Evolutionary conservation across 2,329 filamentous ascomycete species (phyloP).

Genomic region (Coniella lustricola): DNA sequence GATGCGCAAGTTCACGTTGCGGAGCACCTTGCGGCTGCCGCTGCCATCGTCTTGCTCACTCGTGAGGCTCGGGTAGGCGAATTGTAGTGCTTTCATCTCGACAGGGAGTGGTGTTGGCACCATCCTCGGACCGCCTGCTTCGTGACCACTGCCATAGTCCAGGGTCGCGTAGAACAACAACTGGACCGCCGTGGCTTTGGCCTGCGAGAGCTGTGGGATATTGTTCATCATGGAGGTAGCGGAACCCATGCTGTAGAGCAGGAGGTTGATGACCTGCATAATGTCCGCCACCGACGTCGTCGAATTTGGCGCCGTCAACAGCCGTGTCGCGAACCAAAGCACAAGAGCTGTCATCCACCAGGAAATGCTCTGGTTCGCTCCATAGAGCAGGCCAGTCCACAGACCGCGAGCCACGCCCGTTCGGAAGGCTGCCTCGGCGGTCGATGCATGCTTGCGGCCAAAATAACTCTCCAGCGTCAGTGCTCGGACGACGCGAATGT

Average conservation of each 20-base stretch:
- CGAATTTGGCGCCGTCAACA: constrained; percentile 46
- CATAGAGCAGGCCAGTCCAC: constrained; percentile 65
- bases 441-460: constrained; percentile 49
- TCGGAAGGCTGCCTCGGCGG: constrained; percentile 44
- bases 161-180: constrained; percentile 65
- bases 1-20: constrained; percentile 59
- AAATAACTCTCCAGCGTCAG: constrained; percentile 71
- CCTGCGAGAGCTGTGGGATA: constrained; percentile 73
- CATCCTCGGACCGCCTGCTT: constrained; percentile 40
- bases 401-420: constrained; percentile 60
- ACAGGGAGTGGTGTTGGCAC: constrained; percentile 36
- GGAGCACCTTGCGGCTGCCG: constrained; percentile 48
- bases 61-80: constrained; percentile 61
- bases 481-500: constrained; percentile 71
- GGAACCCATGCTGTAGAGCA: constrained; percentile 77
- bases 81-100: constrained; percentile 53
- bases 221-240: constrained; percentile 62
- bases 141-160: constrained; percentile 46
- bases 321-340: constrained; percentile 71
- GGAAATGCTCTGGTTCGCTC: constrained; percentile 66
- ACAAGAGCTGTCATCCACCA: constrained; percentile 70
- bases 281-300: constrained; percentile 48
- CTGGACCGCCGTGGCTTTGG: constrained; percentile 63
- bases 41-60: constrained; percentile 23
- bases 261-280: constrained; percentile 69